Evolutionary conservation across 2,329 filamentous ascomycete genomes (phyloP).

Genomic region (Fusarium annulatum): DNA sequence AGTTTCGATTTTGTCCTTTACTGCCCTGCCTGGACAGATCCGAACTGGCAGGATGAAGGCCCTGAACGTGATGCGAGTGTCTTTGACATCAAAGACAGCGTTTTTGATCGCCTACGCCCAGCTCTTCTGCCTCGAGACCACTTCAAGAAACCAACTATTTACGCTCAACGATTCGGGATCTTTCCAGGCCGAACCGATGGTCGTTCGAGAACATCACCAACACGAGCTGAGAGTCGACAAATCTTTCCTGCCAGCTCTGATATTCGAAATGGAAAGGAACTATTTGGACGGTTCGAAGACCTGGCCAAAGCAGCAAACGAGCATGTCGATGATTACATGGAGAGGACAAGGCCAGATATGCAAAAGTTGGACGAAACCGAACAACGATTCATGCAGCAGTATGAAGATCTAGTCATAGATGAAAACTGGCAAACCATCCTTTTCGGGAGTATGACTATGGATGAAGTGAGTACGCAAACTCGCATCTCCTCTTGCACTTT

Average conservation of each 20-base stretch:
- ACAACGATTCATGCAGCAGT: conserved; percentile 35
- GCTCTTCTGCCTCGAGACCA: conserved; percentile 40
- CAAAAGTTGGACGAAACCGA: conserved; percentile 15
- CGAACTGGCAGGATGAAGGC: conserved; percentile 42
- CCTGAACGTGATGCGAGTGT: conserved; percentile 4
- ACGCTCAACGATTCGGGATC: conserved; percentile 46
- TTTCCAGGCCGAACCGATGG: conserved; percentile 45
- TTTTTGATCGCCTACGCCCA: conserved; percentile 40
- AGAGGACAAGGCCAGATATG: conserved; percentile 13
- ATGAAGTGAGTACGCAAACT: conserved; percentile 41
- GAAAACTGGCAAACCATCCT: conserved; percentile 47
- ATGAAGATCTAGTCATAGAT: conserved; percentile 44
- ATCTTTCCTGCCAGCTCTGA: conserved; percentile 8
- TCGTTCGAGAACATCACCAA: conserved; percentile 48
- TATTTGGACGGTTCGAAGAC: conserved; percentile 36
- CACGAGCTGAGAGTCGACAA: conserved; percentile 36
- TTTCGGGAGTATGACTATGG: conserved; percentile 46
- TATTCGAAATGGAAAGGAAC: conserved; percentile 33
- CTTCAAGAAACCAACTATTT: conserved; percentile 40
- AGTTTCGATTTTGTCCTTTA: conserved; percentile 24
- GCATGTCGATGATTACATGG: conserved; percentile 38
- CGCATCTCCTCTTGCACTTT: neutral
- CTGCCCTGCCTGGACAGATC: conserved; percentile 45
- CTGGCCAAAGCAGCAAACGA: conserved; percentile 14
- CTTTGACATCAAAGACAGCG: conserved; percentile 24